Conservation (phyloP, 1,139 yeast species). For the Suhomyces terraborum region DNA sequence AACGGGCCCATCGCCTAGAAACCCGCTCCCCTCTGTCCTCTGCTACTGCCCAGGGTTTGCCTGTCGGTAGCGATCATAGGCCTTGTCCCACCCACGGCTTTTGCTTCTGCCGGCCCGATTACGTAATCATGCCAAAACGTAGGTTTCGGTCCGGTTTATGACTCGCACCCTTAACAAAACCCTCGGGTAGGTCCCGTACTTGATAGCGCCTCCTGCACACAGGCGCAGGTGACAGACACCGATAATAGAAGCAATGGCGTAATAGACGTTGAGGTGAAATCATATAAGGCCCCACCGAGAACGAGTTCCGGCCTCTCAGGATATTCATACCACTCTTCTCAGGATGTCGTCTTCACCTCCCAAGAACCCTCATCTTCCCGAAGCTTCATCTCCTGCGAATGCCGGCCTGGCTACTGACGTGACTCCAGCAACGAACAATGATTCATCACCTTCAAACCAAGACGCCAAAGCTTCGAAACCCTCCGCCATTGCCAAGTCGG, state of each 20-base stretch:
- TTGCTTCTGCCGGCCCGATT: too few relatives aligned
- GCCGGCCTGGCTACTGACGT: background rate
- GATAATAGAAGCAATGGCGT: conserved; percentile 2
- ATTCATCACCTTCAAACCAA: background rate
- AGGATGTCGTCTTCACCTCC: background rate
- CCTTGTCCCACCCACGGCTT: too few relatives aligned
- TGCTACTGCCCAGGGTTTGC: too few relatives aligned
- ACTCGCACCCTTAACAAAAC: too few relatives aligned
- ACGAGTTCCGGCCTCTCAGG: background rate
- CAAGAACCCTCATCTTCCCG: background rate
- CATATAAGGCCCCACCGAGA: background rate
- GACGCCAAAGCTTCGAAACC: conserved; percentile 1
- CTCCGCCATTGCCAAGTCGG: conserved; percentile 8
- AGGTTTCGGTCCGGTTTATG: too few relatives aligned
- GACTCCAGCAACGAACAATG: background rate
- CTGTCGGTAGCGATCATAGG: too few relatives aligned
- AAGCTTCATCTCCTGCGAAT: background rate
- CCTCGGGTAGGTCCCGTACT: too few relatives aligned
- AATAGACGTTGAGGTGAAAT: background rate
- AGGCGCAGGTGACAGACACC: too few relatives aligned
- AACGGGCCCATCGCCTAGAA: too few relatives aligned
- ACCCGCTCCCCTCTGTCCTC: too few relatives aligned
- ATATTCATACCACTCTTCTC: background rate
- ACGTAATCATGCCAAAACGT: too few relatives aligned
- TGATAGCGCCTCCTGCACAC: conserved; percentile 1